Conservation (phyloP, 208 protist species). For the Trypanosoma caninum region DNA sequence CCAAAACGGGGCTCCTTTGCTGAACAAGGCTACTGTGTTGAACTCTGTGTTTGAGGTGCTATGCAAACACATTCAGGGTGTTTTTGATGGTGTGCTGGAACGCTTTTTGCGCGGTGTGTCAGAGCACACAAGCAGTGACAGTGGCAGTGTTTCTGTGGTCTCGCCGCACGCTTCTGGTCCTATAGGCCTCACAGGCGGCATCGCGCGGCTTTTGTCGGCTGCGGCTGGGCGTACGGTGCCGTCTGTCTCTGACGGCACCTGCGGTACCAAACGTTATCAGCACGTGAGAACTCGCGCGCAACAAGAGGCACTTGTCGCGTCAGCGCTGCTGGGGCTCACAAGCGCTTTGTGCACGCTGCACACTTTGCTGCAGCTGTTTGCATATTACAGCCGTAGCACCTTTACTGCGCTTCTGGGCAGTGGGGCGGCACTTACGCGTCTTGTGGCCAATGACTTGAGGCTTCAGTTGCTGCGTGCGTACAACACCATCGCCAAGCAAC, state of each 20-base stretch:
- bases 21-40: constrained; percentile 34
- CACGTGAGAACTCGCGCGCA: constrained; percentile 55
- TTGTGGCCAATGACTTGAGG: constrained; percentile 45
- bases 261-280: constrained; percentile 34
- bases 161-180: constrained; percentile 7
- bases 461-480: constrained; percentile 44
- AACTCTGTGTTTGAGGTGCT: constrained; percentile 64
- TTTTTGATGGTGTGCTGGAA: constrained; percentile 60
- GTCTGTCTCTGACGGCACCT: constrained; percentile 1
- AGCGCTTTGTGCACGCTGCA: constrained; percentile 45
- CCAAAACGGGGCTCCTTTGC: background rate
- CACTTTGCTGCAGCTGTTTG: constrained; percentile 62
- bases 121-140: background rate
- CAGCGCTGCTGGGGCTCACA: constrained; percentile 35
- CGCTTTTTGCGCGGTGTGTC: constrained; percentile 41
- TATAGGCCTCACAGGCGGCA: constrained; percentile 28
- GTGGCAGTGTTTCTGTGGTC: background rate
- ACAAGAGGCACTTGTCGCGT: constrained; percentile 38
- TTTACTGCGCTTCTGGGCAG: constrained; percentile 55
- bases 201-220: constrained; percentile 25
- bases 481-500: constrained; percentile 34
- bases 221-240: constrained; percentile 22
- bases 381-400: constrained; percentile 59
- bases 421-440: constrained; percentile 41
- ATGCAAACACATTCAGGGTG: constrained; percentile 57